Conservation (phyloP, 257 asterid genomes). For the Przewalskia tangutica region DNA sequence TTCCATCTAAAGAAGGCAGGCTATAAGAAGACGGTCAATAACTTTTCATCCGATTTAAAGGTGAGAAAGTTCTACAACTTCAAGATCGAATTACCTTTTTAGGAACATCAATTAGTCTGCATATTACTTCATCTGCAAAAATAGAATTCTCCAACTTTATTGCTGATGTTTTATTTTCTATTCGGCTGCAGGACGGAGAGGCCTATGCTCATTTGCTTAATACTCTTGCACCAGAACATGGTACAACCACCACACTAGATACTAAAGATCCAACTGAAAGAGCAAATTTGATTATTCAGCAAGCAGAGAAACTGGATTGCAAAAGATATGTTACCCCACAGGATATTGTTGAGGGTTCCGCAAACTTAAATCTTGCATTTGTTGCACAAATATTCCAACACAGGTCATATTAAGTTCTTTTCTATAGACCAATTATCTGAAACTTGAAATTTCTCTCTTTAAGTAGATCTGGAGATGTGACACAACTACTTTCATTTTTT, state of each 20-base stretch:
- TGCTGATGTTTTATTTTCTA: background rate
- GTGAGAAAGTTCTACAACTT: conserved; percentile 20
- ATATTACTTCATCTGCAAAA: background rate
- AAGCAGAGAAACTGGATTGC: conserved; percentile 88
- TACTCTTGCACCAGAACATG: conserved; percentile 86
- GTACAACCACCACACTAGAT: conserved; percentile 49
- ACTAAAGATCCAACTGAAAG: conserved; percentile 78
- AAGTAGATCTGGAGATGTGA: background rate
- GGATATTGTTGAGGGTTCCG: conserved; percentile 84
- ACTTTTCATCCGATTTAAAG: conserved; percentile 91
- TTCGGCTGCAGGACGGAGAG: conserved; percentile 66
- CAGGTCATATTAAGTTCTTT: conserved; percentile 31
- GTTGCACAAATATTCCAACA: conserved; percentile 95
- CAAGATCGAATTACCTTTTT: background rate
- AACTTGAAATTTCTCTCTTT: background rate
- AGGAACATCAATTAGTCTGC: background rate
- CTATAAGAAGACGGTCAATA: conserved; percentile 55
- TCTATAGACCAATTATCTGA: background rate
- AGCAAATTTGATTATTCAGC: conserved; percentile 77
- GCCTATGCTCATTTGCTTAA: conserved; percentile 90
- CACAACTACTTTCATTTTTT: background rate
- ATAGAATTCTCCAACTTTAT: background rate
- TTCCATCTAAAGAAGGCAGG: conserved; percentile 86
- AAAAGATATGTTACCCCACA: conserved; percentile 72
- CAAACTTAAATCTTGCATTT: conserved; percentile 90